Conservation (phyloP, 768 basidiomycete species). For the Leccinum variicolor region DNA sequence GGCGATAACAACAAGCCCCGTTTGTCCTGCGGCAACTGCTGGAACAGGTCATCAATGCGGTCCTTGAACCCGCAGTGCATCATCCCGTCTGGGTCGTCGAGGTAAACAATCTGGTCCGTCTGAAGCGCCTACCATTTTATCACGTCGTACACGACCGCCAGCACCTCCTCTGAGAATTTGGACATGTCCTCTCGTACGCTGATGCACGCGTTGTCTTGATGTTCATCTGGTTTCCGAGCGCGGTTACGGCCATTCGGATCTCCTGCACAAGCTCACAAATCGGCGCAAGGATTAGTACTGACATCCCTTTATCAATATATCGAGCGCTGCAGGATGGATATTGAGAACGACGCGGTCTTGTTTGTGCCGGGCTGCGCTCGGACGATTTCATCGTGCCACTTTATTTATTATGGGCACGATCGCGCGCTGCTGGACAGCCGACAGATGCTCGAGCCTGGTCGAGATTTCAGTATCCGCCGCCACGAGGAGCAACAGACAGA, state of each 20-base stretch:
- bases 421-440: conserved; percentile 97
- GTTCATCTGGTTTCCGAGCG: conserved; percentile 92
- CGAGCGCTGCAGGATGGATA: conserved; percentile 94
- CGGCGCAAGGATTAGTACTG: conserved; percentile 97
- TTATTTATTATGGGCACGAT: conserved; percentile 98
- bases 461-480: background rate
- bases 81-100: conserved; percentile 99
- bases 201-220: conserved; percentile 94
- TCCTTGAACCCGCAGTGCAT: conserved; percentile 98
- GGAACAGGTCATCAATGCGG: conserved; percentile 99
- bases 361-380: conserved; percentile 99
- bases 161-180: conserved; percentile 90
- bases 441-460: conserved; percentile 87
- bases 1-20: conserved; percentile 96
- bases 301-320: conserved; percentile 81
- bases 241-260: conserved; percentile 95
- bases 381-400: conserved; percentile 97
- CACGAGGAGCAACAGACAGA: background rate
- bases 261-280: conserved; percentile 77
- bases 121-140: conserved; percentile 89
- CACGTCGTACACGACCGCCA: conserved; percentile 92
- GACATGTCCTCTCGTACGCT: conserved; percentile 97
- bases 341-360: conserved; percentile 99
- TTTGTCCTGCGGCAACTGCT: conserved; percentile 91
- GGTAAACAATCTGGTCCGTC: conserved; percentile 81